phyloP scores from a whole-genome alignment of 805 yeast genomes.

The Saturnispora bothae region DNA sequence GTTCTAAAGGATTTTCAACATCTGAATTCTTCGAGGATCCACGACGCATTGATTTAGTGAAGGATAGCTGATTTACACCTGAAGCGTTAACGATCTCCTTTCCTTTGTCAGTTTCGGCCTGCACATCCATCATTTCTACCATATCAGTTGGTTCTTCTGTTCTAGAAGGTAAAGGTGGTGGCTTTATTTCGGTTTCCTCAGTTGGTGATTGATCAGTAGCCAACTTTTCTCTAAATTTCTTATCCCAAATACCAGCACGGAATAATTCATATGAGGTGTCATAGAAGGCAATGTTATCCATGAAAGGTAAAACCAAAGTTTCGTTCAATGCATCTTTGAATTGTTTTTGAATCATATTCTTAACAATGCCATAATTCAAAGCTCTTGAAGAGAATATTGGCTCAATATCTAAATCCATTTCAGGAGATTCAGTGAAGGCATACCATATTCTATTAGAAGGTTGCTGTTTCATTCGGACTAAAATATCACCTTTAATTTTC shows the following conservation, averaged over 20 bases:
- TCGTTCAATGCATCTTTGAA: constrained; percentile 72
- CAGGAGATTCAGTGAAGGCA: constrained; percentile 71
- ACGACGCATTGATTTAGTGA: neutral
- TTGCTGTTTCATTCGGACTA: constrained; percentile 70
- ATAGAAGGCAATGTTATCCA: constrained; percentile 78
- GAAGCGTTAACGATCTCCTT: too few relatives aligned
- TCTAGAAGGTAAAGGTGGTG: constrained; percentile 4
- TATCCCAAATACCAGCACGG: constrained; percentile 92
- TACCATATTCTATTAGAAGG: constrained; percentile 92
- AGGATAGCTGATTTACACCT: too few relatives aligned
- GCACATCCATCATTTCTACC: neutral
- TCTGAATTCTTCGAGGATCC: neutral
- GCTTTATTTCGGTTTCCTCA: neutral
- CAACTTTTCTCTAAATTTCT: constrained; percentile 10
- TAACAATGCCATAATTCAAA: constrained; percentile 65
- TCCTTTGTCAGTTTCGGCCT: too few relatives aligned
- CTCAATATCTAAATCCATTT: constrained; percentile 63
- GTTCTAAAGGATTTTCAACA: neutral
- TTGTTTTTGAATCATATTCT: constrained; percentile 67
- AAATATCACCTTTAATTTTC: constrained; percentile 62
- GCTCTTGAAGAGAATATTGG: constrained; percentile 87
- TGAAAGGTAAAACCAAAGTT: constrained; percentile 71
- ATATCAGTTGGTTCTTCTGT: neutral
- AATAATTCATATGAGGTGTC: constrained; percentile 58
- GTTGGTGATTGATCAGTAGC: neutral